Base-by-base conservation (phyloP, 2,329 filamentous ascomycete species). In the Colletotrichum incanum region DNA sequence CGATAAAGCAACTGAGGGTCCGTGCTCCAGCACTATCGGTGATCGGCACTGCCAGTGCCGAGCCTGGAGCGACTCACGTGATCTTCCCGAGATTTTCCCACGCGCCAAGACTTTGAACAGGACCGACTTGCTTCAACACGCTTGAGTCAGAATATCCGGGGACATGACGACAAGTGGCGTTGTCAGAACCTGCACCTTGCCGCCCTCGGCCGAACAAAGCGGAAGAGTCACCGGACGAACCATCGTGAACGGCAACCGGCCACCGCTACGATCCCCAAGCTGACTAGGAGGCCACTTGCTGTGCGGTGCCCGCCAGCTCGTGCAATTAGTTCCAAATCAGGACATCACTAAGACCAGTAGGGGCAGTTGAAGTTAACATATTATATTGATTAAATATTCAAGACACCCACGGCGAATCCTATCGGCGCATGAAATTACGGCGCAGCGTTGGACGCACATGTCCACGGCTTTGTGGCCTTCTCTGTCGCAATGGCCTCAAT, bases 401-500 rank as follows among this genome's bases (percentile, higher is more conserved):
- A 6, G n/a, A 63, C n/a, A 41, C 3, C 11, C 18, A 34, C 55
- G 8, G 16, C 39, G 39, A 11, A 28, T 3, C 37, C 7, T n/a
- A 14, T 1, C 4, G n/a, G 18, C 39, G 5, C 11, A 16, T 4
- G 16, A 31, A 16, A 12, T 60, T 47, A 72, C 11, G 18, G 52
- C 52, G 73, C 73, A 7, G 76, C 78, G 63, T 79, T 78, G 60
- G 78, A 79, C 8, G 75, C 75, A 62, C 82, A 84, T 1, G 79
- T 80, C 82, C 82, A 84, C 6, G 82, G 82, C 23, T 76, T 76
- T 5, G 77, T 79, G 0, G 72, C 71, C 49, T 76, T 74, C 23
- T 80, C 80, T 0, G 76, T 74, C 0, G 76, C 77, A 11, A 84
- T 82, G 0, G 81, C 79, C 54, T 81, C 82, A 26, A 82, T 79